phyloP scores from a whole-genome alignment of 371 early-diverging fungal species.

The Polyrhizophydium stewartii region DNA sequence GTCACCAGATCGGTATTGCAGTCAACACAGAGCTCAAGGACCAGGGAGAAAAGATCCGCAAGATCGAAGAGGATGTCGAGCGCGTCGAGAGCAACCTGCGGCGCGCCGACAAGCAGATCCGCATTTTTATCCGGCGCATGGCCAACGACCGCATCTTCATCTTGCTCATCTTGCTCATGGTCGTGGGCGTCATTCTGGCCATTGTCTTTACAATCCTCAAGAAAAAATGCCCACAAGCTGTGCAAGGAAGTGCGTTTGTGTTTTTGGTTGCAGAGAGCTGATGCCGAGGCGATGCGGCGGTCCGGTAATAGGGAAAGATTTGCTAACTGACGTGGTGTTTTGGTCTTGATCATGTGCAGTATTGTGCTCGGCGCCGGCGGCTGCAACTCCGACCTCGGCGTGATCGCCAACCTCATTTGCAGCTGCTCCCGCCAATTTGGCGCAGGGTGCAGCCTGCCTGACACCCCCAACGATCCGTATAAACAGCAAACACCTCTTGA shows the following conservation, averaged over 20 bases:
- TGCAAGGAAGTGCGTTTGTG: conserved; percentile 8
- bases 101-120: conserved; percentile 53
- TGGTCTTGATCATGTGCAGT: no score
- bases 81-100: conserved; percentile 49
- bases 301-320: no score
- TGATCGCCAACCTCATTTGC: no score
- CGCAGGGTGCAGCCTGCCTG: no score
- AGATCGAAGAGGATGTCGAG: conserved; percentile 46
- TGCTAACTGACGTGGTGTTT: no score
- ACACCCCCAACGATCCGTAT: no score
- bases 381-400: conserved; percentile 4
- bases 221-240: conserved; percentile 12
- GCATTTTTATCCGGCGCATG: conserved; percentile 52
- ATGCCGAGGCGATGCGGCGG: no score
- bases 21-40: conserved; percentile 38
- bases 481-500: no score
- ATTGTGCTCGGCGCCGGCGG: conserved; percentile 6
- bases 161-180: conserved; percentile 45
- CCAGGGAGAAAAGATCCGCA: conserved; percentile 49
- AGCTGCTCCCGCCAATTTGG: no score
- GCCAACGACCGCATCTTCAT: conserved; percentile 54
- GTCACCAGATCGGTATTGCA: conserved; percentile 45
- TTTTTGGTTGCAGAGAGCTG: background rate
- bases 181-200: conserved; percentile 44
- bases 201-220: conserved; percentile 40